Base-by-base conservation (phyloP, 2,329 filamentous ascomycete species). In the Knoxdaviesia proteae region DNA sequence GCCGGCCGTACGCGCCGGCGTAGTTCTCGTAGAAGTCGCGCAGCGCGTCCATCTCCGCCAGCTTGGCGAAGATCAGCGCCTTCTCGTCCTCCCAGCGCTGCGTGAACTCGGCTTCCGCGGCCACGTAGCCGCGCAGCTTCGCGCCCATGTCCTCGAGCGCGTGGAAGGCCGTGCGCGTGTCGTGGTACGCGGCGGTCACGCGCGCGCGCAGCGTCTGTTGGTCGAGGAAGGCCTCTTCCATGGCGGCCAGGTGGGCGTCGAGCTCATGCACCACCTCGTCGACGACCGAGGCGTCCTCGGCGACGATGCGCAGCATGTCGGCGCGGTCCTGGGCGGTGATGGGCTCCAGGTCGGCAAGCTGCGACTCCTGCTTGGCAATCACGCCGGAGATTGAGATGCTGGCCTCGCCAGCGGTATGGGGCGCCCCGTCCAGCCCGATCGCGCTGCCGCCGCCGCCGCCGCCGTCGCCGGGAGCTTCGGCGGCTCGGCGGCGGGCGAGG, bases 21-120 rank as follows among this genome's bases (percentile, higher is more conserved):
- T 96, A 98, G 11, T 80, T 77, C 47, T 88, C 80, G 58, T 94
- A 96, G 51, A 94, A 84, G n/a, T 73, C 65, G 7, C 76, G 69
- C 51, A 94, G 71, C 29, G 74, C 73, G 42, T 80, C 75, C 58
- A 96, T 79, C 52, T 93, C 84, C 7, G 69, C 63, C 36, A 94
- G 71, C 50, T 77, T 80, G 10, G 61, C 65, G 34, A 69, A 65
- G 30, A 96, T 81, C 11, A 67, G 68, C 4, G 73, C 69, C 48
- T 78, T 77, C 49, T 93, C 84, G 46, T 79, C 74, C 32, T 73
- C 69, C 84, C 88, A 94, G 2, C 71, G 61, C 29, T 65, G 61
- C 34, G 66, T 63, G 53, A 82, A 87, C 46, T 77, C 68, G 7
- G 67, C 61, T 45, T 79, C 71, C 2, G 77, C 76, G 0, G 69